phyloP scores from a whole-genome alignment of 805 yeast species.

The Kazachstania bromeliacearum region DNA sequence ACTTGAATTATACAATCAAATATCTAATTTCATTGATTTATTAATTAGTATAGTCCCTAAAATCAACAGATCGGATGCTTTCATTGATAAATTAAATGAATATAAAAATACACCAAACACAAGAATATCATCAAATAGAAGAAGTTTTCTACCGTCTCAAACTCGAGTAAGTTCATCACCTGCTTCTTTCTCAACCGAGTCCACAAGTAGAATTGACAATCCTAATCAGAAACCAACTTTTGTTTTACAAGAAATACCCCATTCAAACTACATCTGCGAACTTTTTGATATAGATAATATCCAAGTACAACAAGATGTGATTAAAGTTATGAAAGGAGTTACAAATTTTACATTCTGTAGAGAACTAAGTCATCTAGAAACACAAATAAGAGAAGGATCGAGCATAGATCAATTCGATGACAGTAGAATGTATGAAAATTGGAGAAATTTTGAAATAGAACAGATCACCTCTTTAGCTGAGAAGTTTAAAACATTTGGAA shows the following conservation, averaged over 20 bases:
- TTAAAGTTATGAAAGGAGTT: slow-evolving; percentile 17
- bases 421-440: slow-evolving; percentile 28
- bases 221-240: slow-evolving; percentile 37
- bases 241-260: slow-evolving; percentile 45
- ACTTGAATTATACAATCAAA: slow-evolving; percentile 18
- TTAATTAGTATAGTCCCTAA: slow-evolving; percentile 13
- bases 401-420: slow-evolving; percentile 32
- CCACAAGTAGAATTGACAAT: neutral
- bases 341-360: slow-evolving; percentile 14
- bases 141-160: neutral
- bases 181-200: neutral
- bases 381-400: slow-evolving; percentile 12
- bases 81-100: slow-evolving; percentile 35
- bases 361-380: slow-evolving; percentile 9
- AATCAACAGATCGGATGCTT: slow-evolving; percentile 5
- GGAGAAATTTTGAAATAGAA: slow-evolving; percentile 35
- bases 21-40: slow-evolving; percentile 18
- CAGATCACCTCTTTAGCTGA: slow-evolving; percentile 27
- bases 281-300: slow-evolving; percentile 42
- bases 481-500: slow-evolving; percentile 8
- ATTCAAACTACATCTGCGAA: slow-evolving; percentile 37
- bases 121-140: neutral
- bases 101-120: slow-evolving; percentile 25
- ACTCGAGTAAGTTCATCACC: slow-evolving; percentile 1
- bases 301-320: slow-evolving; percentile 47